phyloP scores from a whole-genome alignment of 2,329 filamentous ascomycete species.

The Arachnopeziza araneosa region DNA sequence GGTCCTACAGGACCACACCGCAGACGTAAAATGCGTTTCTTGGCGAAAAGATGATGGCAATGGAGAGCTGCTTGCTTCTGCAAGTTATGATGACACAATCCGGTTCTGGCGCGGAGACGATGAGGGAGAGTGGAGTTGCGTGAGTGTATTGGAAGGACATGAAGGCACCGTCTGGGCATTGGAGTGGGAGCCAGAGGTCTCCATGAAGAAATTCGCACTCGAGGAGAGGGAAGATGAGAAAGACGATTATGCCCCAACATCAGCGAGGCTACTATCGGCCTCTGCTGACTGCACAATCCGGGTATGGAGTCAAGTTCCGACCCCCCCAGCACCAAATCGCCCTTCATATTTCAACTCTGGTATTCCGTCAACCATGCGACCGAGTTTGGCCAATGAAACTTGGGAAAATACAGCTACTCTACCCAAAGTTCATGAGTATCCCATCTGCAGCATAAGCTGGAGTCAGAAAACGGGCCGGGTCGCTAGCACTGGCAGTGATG shows the following conservation, averaged over 20 bases:
- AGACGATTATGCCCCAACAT: slow-evolving; percentile 40
- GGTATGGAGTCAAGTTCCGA: slow-evolving; percentile 61
- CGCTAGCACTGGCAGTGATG: slow-evolving; percentile 87
- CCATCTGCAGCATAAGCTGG: slow-evolving; percentile 83
- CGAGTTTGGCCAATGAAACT: slow-evolving; percentile 64
- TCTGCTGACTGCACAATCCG: slow-evolving; percentile 78
- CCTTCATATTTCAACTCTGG: slow-evolving; percentile 39
- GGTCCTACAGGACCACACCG: slow-evolving; percentile 88
- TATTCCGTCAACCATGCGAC: slow-evolving; percentile 87
- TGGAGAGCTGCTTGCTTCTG: slow-evolving; percentile 73
- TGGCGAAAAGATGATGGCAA: slow-evolving; percentile 73
- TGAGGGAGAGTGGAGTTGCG: slow-evolving; percentile 82
- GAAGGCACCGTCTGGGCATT: slow-evolving; percentile 85
- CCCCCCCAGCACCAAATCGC: slow-evolving; percentile 25
- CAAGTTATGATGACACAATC: slow-evolving; percentile 92
- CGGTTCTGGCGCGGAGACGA: slow-evolving; percentile 69
- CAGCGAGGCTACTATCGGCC: slow-evolving; percentile 64
- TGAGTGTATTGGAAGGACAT: slow-evolving; percentile 75
- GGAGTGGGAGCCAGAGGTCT: slow-evolving; percentile 55
- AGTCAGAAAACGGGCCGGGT: slow-evolving; percentile 70
- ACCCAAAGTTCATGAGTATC: slow-evolving; percentile 68
- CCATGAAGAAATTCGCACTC: slow-evolving; percentile 14
- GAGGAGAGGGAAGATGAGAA: slow-evolving; percentile 11
- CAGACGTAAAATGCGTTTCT: slow-evolving; percentile 87
- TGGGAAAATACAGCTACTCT: slow-evolving; percentile 77